phyloP scores from a whole-genome alignment of 345 rosid species.

The Noccaea caerulescens region DNA sequence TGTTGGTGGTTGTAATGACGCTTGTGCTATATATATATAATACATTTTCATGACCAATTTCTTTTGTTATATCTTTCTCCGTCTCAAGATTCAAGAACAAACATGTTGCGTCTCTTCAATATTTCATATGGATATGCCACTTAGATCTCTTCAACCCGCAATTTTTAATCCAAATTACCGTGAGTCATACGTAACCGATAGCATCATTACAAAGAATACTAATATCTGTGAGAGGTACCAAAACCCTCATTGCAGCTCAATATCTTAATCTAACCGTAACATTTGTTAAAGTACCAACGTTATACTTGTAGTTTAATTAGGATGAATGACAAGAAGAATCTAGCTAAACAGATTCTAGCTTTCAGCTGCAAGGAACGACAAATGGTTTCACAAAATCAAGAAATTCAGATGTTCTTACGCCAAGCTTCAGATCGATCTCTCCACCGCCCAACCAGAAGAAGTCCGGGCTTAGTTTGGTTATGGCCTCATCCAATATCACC shows the following conservation, averaged over 20 bases:
- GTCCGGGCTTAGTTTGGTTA: slow-evolving; percentile 69
- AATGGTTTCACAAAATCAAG: slow-evolving; percentile 73
- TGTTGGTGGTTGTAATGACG: slow-evolving; percentile 46
- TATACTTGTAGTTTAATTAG: not conserved
- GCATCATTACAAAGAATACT: slow-evolving; percentile 16
- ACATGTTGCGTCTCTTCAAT: slow-evolving; percentile 1
- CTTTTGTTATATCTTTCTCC: slow-evolving; percentile 4
- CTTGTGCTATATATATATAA: slow-evolving; percentile 15
- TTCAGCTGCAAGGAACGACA: slow-evolving; percentile 65
- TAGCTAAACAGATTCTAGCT: not conserved
- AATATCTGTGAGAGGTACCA: not conserved
- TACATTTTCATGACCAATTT: slow-evolving; percentile 22
- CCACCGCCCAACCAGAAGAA: slow-evolving; percentile 98
- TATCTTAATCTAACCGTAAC: slow-evolving; percentile 11
- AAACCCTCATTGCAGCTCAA: slow-evolving; percentile 1
- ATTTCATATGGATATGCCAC: not conserved
- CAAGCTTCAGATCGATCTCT: slow-evolving; percentile 87
- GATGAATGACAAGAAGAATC: not conserved
- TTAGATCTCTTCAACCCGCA: not conserved
- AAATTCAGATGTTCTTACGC: slow-evolving; percentile 73
- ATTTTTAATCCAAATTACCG: not conserved
- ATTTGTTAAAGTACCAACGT: not conserved
- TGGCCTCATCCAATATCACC: slow-evolving; percentile 95
- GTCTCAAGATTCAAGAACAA: not conserved
- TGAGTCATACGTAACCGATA: not conserved